Evolutionary conservation across 2,329 filamentous ascomycete genomes (phyloP), one percentile per base, ranked within the genome.

Genomic region (Periconia digitata): DNA sequence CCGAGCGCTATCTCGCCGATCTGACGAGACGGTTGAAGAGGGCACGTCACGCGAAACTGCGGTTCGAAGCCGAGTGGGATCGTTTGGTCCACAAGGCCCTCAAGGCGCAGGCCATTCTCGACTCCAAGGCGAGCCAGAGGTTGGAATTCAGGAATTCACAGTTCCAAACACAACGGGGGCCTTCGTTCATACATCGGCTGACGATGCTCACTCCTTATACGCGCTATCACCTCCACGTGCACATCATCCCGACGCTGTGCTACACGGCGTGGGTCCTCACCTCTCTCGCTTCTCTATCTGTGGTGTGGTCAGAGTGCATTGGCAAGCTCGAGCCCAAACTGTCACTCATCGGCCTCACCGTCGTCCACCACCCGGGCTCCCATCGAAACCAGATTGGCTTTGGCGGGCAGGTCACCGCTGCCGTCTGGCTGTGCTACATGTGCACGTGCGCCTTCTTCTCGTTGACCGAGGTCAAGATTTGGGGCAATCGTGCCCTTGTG

Each of bases 371-470:
- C 55, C 86, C 86, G 67, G 81, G 83, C 29, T 84, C 85, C 35
- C 82, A 85, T 10, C 83, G 84, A 47, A 86, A 86, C 21, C 85
- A 89, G 47, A 85, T 97, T 52, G 90, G 90, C 16, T 91, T 97
- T 59, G 87, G 86, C 2, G 90, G 91, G 4, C 94, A 99, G 69
- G 70, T 91, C 38, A 86, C 92, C 41, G 89, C 92, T 0, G 86
- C 90, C 2, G 76, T 84, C 13, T 99, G 94, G 94, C 86, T 99
- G 51, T 79, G 92, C 48, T 99, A 99, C 76, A 99, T 99, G 94
- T 95, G 89, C 69, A 80, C 88, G 13, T 91, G 91, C 40, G 90
- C 94, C 5, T 82, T 97, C 43, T 88, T 85, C 48, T 92, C 91
- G 7, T 86, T 99, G 64, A 90, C 87, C 13, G 90, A 96, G 66